phyloP scores from a whole-genome alignment of 2,329 filamentous ascomycete genomes.

The Penicillium sp. region DNA sequence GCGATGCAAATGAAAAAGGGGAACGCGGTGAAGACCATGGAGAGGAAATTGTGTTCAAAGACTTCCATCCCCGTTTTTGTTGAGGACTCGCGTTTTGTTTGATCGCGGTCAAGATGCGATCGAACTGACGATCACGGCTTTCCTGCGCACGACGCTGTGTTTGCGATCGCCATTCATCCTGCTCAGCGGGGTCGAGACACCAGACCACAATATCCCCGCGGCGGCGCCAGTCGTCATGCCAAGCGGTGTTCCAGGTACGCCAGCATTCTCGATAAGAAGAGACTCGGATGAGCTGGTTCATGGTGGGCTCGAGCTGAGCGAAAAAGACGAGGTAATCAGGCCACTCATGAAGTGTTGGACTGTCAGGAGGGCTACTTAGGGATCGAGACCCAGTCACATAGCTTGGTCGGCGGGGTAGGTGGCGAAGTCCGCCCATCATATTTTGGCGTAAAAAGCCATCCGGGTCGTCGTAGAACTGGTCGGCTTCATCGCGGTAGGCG shows the following conservation, averaged over 20 bases:
- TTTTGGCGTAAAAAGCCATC: slow-evolving; percentile 56
- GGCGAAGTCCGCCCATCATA: slow-evolving; percentile 46
- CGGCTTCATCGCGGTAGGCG: slow-evolving; percentile 82
- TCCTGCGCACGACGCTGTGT: slow-evolving; percentile 25
- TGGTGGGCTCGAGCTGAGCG: slow-evolving; percentile 54
- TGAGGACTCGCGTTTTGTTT: slow-evolving; percentile 22
- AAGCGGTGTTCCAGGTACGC: slow-evolving; percentile 61
- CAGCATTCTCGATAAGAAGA: slow-evolving; percentile 58
- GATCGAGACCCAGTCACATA: slow-evolving; percentile 21
- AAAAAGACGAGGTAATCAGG: slow-evolving; percentile 56
- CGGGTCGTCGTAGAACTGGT: slow-evolving; percentile 77
- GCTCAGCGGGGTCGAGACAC: slow-evolving; percentile 46
- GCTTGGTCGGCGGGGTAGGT: slow-evolving; percentile 35
- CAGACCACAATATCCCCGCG: slow-evolving; percentile 64
- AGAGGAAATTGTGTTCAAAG: slow-evolving; percentile 4
- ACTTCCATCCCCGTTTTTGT: slow-evolving; percentile 13
- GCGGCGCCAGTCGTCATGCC: slow-evolving; percentile 62
- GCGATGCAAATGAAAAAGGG: slow-evolving; percentile 14
- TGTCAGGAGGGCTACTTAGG: slow-evolving; percentile 1
- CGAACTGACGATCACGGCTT: slow-evolving; percentile 34
- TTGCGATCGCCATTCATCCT: slow-evolving; percentile 35
- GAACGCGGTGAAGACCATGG: slow-evolving; percentile 4
- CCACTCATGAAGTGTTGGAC: slow-evolving; percentile 37
- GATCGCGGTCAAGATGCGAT: slow-evolving; percentile 36
- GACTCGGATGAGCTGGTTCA: slow-evolving; percentile 44